Evolutionary conservation across 257 asterid genomes (phyloP).

Genomic region (Prunella vulgaris): DNA sequence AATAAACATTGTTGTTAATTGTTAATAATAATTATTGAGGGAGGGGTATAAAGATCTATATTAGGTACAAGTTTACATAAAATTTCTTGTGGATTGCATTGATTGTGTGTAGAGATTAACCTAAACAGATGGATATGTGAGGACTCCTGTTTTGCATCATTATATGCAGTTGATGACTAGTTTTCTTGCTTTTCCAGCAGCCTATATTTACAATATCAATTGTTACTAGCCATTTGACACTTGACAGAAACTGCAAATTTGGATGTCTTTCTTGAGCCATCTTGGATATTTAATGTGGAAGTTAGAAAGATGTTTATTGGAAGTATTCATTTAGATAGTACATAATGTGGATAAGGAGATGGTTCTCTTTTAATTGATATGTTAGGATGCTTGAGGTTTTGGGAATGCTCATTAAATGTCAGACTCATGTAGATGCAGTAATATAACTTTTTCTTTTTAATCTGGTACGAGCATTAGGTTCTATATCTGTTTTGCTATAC

Average conservation of each 20-base stretch:
- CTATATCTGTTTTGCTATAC: not conserved
- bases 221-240: not conserved
- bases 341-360: not conserved
- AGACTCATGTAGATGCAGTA: not conserved
- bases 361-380: not conserved
- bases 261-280: not conserved
- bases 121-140: not conserved
- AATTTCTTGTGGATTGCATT: not conserved
- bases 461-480: conserved; percentile 4
- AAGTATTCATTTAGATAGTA: not conserved
- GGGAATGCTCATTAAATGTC: not conserved
- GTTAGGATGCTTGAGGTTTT: not conserved
- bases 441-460: not conserved
- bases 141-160: not conserved
- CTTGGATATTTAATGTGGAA: not conserved
- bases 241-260: not conserved
- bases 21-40: not conserved
- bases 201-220: not conserved
- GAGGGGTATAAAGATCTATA: not conserved
- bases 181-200: not conserved
- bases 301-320: not conserved
- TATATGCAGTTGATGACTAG: not conserved
- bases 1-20: not conserved
- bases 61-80: not conserved
- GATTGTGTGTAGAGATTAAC: not conserved